These are phyloP conservation scores for Ceratorhiza oryzae-sativae DNA, from an alignment of 1,284 basidiomycete genomes.

Conservation along the genomic window DNA sequence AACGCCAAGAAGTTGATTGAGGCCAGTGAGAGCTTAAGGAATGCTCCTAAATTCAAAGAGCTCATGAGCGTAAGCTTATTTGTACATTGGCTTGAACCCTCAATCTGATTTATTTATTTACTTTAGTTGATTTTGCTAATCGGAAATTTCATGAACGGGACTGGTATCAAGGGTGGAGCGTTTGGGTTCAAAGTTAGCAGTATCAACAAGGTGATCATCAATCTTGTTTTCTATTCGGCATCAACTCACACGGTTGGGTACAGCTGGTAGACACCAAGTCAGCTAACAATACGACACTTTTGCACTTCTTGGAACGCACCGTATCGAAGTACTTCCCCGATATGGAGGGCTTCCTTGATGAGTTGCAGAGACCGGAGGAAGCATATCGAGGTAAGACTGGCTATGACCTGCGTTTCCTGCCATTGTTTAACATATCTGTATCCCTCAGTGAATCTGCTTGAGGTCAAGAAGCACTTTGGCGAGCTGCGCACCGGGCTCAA, in stretches of 20 bases:
- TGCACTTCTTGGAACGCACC: conserved; percentile 94
- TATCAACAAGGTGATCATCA: conserved; percentile 85
- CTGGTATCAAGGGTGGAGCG: conserved; percentile 95
- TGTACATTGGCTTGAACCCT: not conserved
- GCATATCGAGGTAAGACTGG: conserved; percentile 82
- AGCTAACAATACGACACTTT: conserved; percentile 87
- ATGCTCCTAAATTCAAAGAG: conserved; percentile 86
- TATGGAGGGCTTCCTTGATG: conserved; percentile 88
- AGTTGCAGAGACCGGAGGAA: conserved; percentile 88
- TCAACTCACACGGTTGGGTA: conserved; percentile 18
- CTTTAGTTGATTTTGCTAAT: conserved; percentile 89
- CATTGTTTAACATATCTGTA: not conserved
- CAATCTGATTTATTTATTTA: conserved; percentile 36
- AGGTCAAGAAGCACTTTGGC: conserved; percentile 73
- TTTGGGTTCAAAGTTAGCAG: conserved; percentile 97
- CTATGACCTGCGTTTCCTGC: conserved; percentile 41
- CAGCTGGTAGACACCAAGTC: conserved; percentile 98
- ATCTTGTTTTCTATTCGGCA: not conserved
- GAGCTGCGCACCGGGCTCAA: conserved; percentile 82
- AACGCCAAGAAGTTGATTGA: conserved; percentile 80
- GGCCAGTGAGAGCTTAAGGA: conserved; percentile 76
- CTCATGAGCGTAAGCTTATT: conserved; percentile 70
- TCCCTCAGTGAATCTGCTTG: conserved; percentile 72
- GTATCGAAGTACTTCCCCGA: conserved; percentile 87
- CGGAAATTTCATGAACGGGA: conserved; percentile 98